A percentile compares a stretch with the other conserved stretches of the same genome.
phyloP scores from a whole-genome alignment of 805 yeast species.

The Brettanomyces bruxellensis region DNA sequence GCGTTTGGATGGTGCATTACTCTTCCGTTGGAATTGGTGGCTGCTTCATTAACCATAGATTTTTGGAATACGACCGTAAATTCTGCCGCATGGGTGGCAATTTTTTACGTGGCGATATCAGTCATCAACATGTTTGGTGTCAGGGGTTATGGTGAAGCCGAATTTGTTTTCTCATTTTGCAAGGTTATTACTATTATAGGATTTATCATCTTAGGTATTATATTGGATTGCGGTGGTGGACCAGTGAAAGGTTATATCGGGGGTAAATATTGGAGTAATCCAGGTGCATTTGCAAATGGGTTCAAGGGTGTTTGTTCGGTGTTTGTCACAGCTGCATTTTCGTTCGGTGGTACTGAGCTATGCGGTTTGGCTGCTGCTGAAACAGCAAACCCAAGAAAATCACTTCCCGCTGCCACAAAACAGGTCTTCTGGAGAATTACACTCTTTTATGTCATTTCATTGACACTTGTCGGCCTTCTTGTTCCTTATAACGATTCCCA shows the following conservation, averaged over 20 bases:
- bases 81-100: conserved; percentile 48
- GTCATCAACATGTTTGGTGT: conserved; percentile 53
- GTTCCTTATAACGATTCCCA: conserved; percentile 46
- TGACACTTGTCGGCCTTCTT: conserved; percentile 40
- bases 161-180: conserved; percentile 43
- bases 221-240: conserved; percentile 57
- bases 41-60: conserved; percentile 42
- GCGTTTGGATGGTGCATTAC: conserved; percentile 47
- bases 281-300: conserved; percentile 45
- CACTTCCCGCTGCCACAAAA: conserved; percentile 56
- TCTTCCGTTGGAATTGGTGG: conserved; percentile 46
- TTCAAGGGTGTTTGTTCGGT: conserved; percentile 61
- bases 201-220: conserved; percentile 45
- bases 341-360: conserved; percentile 61
- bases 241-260: conserved; percentile 53
- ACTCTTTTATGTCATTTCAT: conserved; percentile 45
- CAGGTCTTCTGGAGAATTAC: conserved; percentile 60
- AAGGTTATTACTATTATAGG: conserved; percentile 54
- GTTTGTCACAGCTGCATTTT: conserved; percentile 52
- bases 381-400: conserved; percentile 49
- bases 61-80: conserved; percentile 37
- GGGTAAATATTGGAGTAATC: conserved; percentile 47
- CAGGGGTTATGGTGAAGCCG: conserved; percentile 63
- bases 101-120: conserved; percentile 43
- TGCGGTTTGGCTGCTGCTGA: conserved; percentile 62